Base-by-base conservation (phyloP, 2,329 filamentous ascomycete species). In the Hymenoscyphus infarciens region DNA sequence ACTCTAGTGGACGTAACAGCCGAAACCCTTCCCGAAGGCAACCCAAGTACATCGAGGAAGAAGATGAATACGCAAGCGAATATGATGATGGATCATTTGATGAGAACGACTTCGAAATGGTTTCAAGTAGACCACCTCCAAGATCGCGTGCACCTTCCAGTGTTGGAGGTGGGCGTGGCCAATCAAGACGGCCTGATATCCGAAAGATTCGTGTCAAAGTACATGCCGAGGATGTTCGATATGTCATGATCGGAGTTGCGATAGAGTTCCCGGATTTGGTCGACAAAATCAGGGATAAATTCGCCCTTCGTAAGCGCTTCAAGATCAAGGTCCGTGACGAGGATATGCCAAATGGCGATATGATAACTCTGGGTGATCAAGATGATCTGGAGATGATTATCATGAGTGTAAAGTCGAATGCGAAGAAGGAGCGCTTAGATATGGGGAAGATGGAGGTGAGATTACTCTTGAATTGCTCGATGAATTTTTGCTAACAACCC, bases 341-440 rank as follows among this genome's bases (percentile, higher is more conserved):
- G 69, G 89, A 91, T 69, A 76, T 80, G 64, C 83, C 84, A 0
- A 82, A 88, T 61, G 90, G 89, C 2, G 94, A 98, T 73, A 94
- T 97, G 90, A 96, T 99, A 73, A 97, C 94, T 35, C 89, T 99
- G 85, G 92, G 90, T 33, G 95, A 99, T 75, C 91, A 97, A 76
- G 95, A 99, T 72, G 95, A 99, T 78, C 78, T 97, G 66, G 93
- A 98, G 58, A 90, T 97, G 86, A 87, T 91, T 31, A 82, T 98
- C 60, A 83, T 85, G 75, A 83, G 81, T 56, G 87, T 88, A 6
- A 90, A 86, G 75, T 83, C 83, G 57, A 78, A 80, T 63, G 92
- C 90, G 56, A 85, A 82, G 77, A 90, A 85, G 75, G 89, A 94
- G 74, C 85, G 87, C 70, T 82, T 83, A 66, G 93, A 96, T 66